These are phyloP conservation scores for Epichloe bromicola DNA, from an alignment of 2,329 filamentous ascomycete genomes.

Conservation along the genomic window DNA sequence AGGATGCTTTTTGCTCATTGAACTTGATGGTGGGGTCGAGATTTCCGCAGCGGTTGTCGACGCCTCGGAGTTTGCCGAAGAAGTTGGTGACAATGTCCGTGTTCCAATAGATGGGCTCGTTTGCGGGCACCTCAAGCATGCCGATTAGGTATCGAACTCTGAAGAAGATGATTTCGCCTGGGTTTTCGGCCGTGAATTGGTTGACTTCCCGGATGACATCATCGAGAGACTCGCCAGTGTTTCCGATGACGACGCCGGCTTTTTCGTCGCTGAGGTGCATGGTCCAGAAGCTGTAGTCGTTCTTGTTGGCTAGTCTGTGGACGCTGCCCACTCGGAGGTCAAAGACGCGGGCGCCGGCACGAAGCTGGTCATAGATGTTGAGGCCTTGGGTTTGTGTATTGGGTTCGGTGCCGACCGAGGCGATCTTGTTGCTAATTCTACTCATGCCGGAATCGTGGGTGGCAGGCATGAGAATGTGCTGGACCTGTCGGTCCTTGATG, in stretches of 20 bases:
- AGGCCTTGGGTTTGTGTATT: slow-evolving; percentile 34
- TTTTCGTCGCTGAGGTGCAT: slow-evolving; percentile 26
- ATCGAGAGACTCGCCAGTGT: slow-evolving; percentile 29
- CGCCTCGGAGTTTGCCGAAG: slow-evolving; percentile 25
- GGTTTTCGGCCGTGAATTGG: slow-evolving; percentile 28
- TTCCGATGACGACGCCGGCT: slow-evolving; percentile 26
- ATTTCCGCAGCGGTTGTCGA: slow-evolving; percentile 27
- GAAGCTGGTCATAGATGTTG: slow-evolving; percentile 30
- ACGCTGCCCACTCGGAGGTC: slow-evolving; percentile 29
- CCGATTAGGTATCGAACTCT: slow-evolving; percentile 29
- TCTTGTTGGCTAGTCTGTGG: slow-evolving; percentile 8
- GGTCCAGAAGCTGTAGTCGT: slow-evolving; percentile 23
- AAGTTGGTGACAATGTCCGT: slow-evolving; percentile 27
- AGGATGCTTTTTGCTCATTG: slow-evolving; percentile 14
- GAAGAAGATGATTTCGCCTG: slow-evolving; percentile 32
- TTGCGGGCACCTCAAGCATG: slow-evolving; percentile 21
- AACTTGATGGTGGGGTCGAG: slow-evolving; percentile 12
- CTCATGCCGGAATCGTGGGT: slow-evolving; percentile 38
- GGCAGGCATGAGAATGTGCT: slow-evolving; percentile 33
- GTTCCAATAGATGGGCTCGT: slow-evolving; percentile 20
- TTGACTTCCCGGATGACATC: slow-evolving; percentile 32
- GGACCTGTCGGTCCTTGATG: slow-evolving; percentile 25
- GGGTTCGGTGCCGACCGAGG: slow-evolving; percentile 20
- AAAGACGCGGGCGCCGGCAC: slow-evolving; percentile 32
- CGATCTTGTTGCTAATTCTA: slow-evolving; percentile 21